These are phyloP conservation scores for Fusarium pseudograminearum DNA, from an alignment of 2,329 filamentous ascomycete species.

Conservation along the genomic window DNA sequence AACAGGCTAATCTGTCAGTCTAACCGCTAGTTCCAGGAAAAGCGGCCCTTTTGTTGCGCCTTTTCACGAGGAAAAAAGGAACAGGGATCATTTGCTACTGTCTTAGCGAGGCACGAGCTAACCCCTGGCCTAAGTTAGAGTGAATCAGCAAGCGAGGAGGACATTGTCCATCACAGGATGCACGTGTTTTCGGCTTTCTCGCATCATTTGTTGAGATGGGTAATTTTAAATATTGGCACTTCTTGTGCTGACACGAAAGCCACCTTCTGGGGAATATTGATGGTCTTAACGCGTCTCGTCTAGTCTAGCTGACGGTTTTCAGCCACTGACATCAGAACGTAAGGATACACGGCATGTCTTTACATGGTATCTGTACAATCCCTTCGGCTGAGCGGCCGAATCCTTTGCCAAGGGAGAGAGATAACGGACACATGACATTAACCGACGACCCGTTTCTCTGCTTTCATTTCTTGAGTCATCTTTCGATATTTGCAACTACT, in stretches of 20 bases:
- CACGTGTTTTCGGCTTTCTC: slow-evolving; percentile 2
- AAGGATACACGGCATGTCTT: not conserved
- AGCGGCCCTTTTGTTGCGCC: slow-evolving; percentile 31
- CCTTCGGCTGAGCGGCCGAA: not conserved
- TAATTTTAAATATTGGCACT: slow-evolving; percentile 15
- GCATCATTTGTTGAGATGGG: slow-evolving; percentile 5
- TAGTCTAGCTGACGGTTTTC: not conserved
- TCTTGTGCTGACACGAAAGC: not conserved
- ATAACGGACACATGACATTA: not conserved
- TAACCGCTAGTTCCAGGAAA: slow-evolving; percentile 10
- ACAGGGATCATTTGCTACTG: not conserved
- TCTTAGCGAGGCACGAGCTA: not conserved
- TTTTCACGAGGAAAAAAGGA: not conserved
- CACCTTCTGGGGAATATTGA: not conserved
- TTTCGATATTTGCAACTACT: slow-evolving; percentile 1
- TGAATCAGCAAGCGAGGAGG: slow-evolving; percentile 16
- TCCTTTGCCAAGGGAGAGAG: not conserved
- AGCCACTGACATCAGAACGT: slow-evolving; percentile 16
- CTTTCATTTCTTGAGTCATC: slow-evolving; percentile 4
- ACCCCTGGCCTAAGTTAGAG: slow-evolving; percentile 25
- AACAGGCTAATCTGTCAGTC: not conserved
- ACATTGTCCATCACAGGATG: slow-evolving; percentile 1
- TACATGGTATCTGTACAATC: not conserved
- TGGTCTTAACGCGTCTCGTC: not conserved
- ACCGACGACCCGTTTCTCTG: slow-evolving; percentile 13